These are phyloP conservation scores for Fraxinus platypoda DNA, from an alignment of 305 asterid genomes.

Conservation along the genomic window DNA sequence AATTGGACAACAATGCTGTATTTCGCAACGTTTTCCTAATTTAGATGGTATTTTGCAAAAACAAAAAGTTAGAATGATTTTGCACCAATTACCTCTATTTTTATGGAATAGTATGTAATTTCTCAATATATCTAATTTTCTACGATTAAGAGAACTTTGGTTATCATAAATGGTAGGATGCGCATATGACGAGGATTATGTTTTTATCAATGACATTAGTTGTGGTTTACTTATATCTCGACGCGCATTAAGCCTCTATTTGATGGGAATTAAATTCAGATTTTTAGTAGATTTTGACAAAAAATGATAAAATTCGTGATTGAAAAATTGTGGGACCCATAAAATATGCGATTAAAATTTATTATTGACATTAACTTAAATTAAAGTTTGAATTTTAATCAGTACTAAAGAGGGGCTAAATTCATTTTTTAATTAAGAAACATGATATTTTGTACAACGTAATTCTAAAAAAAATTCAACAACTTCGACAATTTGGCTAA, in stretches of 20 bases:
- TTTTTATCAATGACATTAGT: neutral
- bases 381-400: no score
- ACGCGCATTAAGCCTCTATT: neutral
- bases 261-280: neutral
- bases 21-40: neutral
- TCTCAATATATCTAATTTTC: neutral
- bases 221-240: neutral
- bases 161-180: neutral
- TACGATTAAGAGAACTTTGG: neutral
- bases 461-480: neutral
- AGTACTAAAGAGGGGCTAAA: neutral
- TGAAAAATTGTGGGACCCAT: no score
- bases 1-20: neutral
- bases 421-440: neutral
- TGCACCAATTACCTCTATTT: neutral
- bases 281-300: neutral
- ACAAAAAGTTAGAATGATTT: no score
- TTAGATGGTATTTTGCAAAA: neutral
- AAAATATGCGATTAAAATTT: no score
- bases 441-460: neutral
- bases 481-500: neutral
- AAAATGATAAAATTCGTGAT: no score
- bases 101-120: neutral
- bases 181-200: neutral
- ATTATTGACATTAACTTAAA: no score